Conservation (phyloP, 129 eudicot species). For the Flaveria brownii region DNA sequence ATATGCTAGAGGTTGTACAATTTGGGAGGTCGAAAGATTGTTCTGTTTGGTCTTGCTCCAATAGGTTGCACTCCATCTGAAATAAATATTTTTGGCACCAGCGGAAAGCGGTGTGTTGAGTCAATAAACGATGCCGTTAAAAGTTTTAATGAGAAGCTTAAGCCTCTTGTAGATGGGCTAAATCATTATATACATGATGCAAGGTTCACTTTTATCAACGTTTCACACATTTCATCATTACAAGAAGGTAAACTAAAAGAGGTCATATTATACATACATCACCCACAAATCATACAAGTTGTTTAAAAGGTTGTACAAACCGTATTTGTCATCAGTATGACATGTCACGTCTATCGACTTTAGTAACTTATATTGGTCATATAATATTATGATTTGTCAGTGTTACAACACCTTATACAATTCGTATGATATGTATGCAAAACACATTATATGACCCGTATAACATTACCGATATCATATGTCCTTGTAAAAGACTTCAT, state of each 20-base stretch:
- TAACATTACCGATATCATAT: too few relatives aligned
- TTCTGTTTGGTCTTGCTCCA: slow-evolving; percentile 39
- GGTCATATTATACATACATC: too few relatives aligned
- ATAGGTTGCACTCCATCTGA: slow-evolving; percentile 49
- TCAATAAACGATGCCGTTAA: slow-evolving; percentile 19
- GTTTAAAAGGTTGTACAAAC: too few relatives aligned
- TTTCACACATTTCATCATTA: slow-evolving; percentile 23
- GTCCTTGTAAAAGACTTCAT: too few relatives aligned
- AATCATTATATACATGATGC: slow-evolving; percentile 31
- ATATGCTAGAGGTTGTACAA: slow-evolving; percentile 38
- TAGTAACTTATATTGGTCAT: too few relatives aligned
- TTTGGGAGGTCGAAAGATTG: slow-evolving; percentile 53
- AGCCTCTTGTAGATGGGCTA: slow-evolving; percentile 41
- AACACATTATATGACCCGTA: too few relatives aligned
- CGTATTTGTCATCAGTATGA: too few relatives aligned
- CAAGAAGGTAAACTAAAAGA: slow-evolving; percentile 22
- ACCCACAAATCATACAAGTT: too few relatives aligned
- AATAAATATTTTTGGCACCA: background rate
- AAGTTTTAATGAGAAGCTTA: slow-evolving; percentile 43
- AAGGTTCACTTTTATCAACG: slow-evolving; percentile 37
- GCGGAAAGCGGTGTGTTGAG: slow-evolving; percentile 30
- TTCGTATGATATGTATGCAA: too few relatives aligned
- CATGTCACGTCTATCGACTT: too few relatives aligned
- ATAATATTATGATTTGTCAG: too few relatives aligned
- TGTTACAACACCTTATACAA: too few relatives aligned